phyloP scores from a whole-genome alignment of 768 basidiomycete species.

The Tulasnella sp. region DNA sequence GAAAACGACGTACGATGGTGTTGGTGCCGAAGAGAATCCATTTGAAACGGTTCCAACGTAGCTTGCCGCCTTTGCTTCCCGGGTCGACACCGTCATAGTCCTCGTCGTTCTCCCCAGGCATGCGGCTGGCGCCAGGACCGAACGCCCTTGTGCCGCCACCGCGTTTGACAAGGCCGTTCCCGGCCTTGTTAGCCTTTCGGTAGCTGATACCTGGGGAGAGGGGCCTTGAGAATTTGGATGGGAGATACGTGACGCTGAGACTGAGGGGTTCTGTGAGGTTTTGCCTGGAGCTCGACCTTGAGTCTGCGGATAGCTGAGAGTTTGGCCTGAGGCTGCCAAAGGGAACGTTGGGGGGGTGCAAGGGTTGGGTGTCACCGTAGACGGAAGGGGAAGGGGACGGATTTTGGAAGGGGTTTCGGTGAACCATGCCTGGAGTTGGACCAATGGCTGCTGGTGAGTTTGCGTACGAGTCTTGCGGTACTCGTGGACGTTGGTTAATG shows the following conservation, averaged over 20 bases:
- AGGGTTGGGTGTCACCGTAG: background rate
- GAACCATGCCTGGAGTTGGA: constrained; percentile 10
- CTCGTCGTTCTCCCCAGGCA: constrained; percentile 46
- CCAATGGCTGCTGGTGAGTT: constrained; percentile 4
- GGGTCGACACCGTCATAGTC: constrained; percentile 44
- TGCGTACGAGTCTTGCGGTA: constrained; percentile 15
- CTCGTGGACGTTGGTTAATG: constrained; percentile 19
- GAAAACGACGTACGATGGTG: constrained; percentile 33
- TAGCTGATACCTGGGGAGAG: constrained; percentile 36
- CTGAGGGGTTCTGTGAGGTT: constrained; percentile 26
- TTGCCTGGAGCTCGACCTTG: background rate
- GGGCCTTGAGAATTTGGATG: constrained; percentile 57
- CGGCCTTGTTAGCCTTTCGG: constrained; percentile 14
- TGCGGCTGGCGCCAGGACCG: constrained; percentile 44
- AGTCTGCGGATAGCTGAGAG: constrained; percentile 7
- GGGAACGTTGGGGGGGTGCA: constrained; percentile 15
- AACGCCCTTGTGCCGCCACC: constrained; percentile 69
- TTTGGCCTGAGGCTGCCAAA: constrained; percentile 4
- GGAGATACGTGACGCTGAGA: constrained; percentile 66
- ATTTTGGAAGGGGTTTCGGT: constrained; percentile 17
- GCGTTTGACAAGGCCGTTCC: constrained; percentile 30
- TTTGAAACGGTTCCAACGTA: constrained; percentile 80
- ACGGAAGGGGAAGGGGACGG: constrained; percentile 5
- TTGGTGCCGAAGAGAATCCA: constrained; percentile 69
- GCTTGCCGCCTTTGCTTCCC: constrained; percentile 35